Percentiles rank a stretch among this genome's conserved stretches.
Evolutionary conservation across 1,139 yeast species (phyloP).

Genomic region (Spathaspora sp.): DNA sequence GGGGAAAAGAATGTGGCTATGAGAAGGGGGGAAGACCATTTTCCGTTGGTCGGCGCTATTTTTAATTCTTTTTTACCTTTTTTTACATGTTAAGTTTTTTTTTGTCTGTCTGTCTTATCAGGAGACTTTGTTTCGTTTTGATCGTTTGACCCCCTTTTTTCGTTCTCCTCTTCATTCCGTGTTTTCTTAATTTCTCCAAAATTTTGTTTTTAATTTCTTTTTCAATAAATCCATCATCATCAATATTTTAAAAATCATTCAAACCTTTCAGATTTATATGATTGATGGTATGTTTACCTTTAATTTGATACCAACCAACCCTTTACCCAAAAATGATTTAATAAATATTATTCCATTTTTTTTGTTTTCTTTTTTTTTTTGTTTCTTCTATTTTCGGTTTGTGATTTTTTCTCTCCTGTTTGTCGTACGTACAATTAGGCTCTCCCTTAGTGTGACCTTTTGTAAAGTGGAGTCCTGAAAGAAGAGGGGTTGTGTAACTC

Average conservation of each 20-base stretch:
- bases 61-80: too few relatives aligned
- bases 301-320: constrained; percentile 2
- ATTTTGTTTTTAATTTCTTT: constrained; percentile 1
- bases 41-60: neutral
- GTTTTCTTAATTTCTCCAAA: neutral
- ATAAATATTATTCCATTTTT: neutral
- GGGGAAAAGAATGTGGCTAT: neutral
- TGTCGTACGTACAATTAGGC: constrained; percentile 1
- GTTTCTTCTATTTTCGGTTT: neutral
- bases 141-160: neutral
- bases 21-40: neutral
- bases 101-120: neutral
- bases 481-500: neutral
- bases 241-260: neutral
- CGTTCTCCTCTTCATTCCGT: neutral
- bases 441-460: neutral
- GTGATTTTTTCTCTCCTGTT: neutral
- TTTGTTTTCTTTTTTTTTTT: neutral
- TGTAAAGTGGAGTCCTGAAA: neutral
- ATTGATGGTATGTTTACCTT: neutral
- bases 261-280: neutral
- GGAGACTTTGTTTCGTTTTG: neutral
- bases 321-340: neutral
- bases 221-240: neutral
- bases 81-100: neutral